These are phyloP conservation scores for Cryphonectria japonica DNA, from an alignment of 2,329 filamentous ascomycete species.

Conservation along the genomic window DNA sequence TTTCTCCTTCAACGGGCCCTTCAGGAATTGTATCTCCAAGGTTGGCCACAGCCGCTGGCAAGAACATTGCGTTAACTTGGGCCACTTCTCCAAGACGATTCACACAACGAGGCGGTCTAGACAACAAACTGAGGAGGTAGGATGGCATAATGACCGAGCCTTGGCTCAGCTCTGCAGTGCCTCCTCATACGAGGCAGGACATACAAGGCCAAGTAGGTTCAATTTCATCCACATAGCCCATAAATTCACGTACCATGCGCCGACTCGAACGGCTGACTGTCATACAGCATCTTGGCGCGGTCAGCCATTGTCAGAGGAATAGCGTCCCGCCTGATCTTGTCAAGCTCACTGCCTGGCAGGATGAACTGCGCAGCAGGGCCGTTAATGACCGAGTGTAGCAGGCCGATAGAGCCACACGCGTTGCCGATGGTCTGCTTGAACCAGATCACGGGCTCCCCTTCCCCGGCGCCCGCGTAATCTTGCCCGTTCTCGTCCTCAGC, in stretches of 20 bases:
- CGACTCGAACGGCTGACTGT: conserved; percentile 69
- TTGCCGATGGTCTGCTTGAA: conserved; percentile 85
- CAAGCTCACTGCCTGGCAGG: conserved; percentile 55
- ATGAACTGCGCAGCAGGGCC: conserved; percentile 63
- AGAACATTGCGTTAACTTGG: background rate
- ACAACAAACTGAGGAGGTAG: background rate
- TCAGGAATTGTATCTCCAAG: conserved; percentile 71
- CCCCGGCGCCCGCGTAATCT: conserved; percentile 46
- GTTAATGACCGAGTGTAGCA: conserved; percentile 75
- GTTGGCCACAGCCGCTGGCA: conserved; percentile 60
- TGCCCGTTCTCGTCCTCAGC: conserved; percentile 62
- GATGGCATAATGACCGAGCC: background rate
- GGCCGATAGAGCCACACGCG: conserved; percentile 78
- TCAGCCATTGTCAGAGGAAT: conserved; percentile 62
- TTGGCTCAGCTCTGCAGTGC: background rate
- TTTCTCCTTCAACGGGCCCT: conserved; percentile 53
- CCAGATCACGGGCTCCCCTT: conserved; percentile 72
- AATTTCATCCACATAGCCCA: background rate
- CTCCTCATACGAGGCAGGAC: background rate
- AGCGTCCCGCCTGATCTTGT: conserved; percentile 63
- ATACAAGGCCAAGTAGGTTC: background rate
- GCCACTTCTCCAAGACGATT: background rate
- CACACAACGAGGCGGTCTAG: background rate
- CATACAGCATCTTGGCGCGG: conserved; percentile 72
- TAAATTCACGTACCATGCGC: conserved; percentile 57